Percentiles rank a stretch among this genome's conserved stretches.
These are phyloP conservation scores for Penicillium riverlandense DNA, from an alignment of 495 filamentous ascomycete species.

Conservation along the genomic window DNA sequence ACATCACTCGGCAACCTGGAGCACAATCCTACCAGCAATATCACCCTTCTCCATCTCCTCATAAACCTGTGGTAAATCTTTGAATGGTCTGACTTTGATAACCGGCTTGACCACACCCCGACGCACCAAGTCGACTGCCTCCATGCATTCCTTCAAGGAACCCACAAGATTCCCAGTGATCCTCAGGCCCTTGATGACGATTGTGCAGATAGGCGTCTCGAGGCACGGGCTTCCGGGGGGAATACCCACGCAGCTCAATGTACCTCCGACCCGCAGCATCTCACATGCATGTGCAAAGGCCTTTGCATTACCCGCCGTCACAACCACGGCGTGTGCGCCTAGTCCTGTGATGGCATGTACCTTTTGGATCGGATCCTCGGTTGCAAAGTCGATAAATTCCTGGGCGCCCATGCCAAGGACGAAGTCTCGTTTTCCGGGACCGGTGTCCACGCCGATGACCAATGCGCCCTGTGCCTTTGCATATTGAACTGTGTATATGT, in stretches of 20 bases:
- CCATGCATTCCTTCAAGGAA: slow-evolving; percentile 44
- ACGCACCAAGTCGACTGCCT: slow-evolving; percentile 40
- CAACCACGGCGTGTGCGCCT: slow-evolving; percentile 36
- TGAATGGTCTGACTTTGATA: slow-evolving; percentile 37
- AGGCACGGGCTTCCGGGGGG: slow-evolving; percentile 35
- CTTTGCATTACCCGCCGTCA: slow-evolving; percentile 36
- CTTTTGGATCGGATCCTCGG: slow-evolving; percentile 25
- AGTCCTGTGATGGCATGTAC: slow-evolving; percentile 36
- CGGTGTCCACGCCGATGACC: slow-evolving; percentile 40
- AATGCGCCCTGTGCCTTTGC: slow-evolving; percentile 35
- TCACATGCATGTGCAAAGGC: slow-evolving; percentile 42
- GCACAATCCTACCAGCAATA: slow-evolving; percentile 33
- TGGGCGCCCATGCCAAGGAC: slow-evolving; percentile 33
- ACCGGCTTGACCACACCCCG: slow-evolving; percentile 40
- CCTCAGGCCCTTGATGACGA: slow-evolving; percentile 42
- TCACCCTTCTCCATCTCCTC: slow-evolving; percentile 41
- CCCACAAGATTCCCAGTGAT: slow-evolving; percentile 43
- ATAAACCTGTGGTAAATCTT: slow-evolving; percentile 35
- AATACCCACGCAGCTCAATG: slow-evolving; percentile 42
- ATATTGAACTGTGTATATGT: slow-evolving; percentile 34
- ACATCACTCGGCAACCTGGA: slow-evolving; percentile 21
- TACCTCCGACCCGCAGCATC: slow-evolving; percentile 44
- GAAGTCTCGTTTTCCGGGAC: slow-evolving; percentile 34
- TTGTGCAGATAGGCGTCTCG: slow-evolving; percentile 37
- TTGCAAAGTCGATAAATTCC: slow-evolving; percentile 39